Evolutionary conservation across 139 green algal genomes (phyloP).

Genomic region (Eudorina sp.): DNA sequence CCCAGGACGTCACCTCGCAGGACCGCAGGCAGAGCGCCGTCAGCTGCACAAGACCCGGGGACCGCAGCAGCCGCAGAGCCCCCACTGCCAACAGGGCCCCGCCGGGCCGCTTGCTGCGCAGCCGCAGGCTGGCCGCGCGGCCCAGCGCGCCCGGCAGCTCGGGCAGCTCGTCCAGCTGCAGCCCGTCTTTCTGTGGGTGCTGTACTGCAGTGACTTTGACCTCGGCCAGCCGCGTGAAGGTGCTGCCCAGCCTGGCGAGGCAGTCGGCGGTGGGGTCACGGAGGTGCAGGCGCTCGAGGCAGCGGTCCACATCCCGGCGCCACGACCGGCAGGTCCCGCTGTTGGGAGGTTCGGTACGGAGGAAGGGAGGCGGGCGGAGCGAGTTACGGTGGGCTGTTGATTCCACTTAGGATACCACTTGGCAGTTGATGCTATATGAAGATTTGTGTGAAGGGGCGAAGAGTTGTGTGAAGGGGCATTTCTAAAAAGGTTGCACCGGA

Average conservation of each 20-base stretch:
- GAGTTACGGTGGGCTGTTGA: neutral
- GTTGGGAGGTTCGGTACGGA: too few species aligned
- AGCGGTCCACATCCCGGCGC: slow-evolving; percentile 9
- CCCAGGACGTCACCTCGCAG: slow-evolving; percentile 24
- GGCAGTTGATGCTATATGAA: neutral
- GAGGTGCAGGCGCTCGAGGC: slow-evolving; percentile 30
- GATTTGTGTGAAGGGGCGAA: neutral
- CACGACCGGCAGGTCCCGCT: neutral
- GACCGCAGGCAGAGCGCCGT: slow-evolving; percentile 15
- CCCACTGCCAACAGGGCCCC: slow-evolving; percentile 8
- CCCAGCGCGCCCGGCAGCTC: slow-evolving; percentile 18
- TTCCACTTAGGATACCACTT: neutral
- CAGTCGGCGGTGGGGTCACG: neutral
- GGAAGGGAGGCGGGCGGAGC: neutral
- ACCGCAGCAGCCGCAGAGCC: neutral
- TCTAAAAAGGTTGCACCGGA: neutral
- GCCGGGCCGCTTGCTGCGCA: slow-evolving; percentile 40
- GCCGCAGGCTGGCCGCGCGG: neutral
- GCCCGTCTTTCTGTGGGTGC: neutral
- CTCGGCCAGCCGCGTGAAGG: neutral
- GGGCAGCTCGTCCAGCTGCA: neutral
- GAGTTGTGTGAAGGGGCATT: neutral
- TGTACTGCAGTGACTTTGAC: slow-evolving; percentile 1
- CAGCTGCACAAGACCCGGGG: neutral
- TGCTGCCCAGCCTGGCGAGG: neutral